Evolutionary conservation across 768 basidiomycete species (phyloP).

Genomic region (Boletus rubropictus): DNA sequence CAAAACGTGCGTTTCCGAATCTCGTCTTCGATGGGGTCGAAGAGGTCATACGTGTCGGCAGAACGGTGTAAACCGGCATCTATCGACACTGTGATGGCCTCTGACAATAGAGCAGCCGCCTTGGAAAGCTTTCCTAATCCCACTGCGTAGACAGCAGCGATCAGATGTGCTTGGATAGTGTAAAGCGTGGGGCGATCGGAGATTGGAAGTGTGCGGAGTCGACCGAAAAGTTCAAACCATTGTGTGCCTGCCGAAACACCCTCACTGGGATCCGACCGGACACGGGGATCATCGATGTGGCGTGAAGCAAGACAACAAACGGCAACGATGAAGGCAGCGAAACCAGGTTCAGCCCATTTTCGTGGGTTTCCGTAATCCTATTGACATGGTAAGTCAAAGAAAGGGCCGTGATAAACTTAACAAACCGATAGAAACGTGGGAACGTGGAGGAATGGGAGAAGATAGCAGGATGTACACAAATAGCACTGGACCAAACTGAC

Average conservation of each 20-base stretch:
- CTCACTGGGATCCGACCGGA: slow-evolving; percentile 75
- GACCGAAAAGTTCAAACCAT: slow-evolving; percentile 86
- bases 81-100: slow-evolving; percentile 80
- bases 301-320: slow-evolving; percentile 87
- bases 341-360: slow-evolving; percentile 95
- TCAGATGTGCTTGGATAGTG: slow-evolving; percentile 84
- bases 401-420: slow-evolving; percentile 12
- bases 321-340: slow-evolving; percentile 90
- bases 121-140: slow-evolving; percentile 85
- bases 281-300: slow-evolving; percentile 88
- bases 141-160: slow-evolving; percentile 90
- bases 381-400: slow-evolving; percentile 14
- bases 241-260: slow-evolving; percentile 85
- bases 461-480: slow-evolving; percentile 88
- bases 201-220: slow-evolving; percentile 81
- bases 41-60: slow-evolving; percentile 79
- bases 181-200: slow-evolving; percentile 87
- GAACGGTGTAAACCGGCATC: slow-evolving; percentile 88
- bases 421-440: slow-evolving; percentile 77
- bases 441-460: slow-evolving; percentile 89
- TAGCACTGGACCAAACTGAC: slow-evolving; percentile 73
- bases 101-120: slow-evolving; percentile 79
- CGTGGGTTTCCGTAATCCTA: slow-evolving; percentile 91
- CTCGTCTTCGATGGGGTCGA: slow-evolving; percentile 87
- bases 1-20: slow-evolving; percentile 93